phyloP scores from a whole-genome alignment of 352 stramenopile genomes.

The Plasmopara halstedii region DNA sequence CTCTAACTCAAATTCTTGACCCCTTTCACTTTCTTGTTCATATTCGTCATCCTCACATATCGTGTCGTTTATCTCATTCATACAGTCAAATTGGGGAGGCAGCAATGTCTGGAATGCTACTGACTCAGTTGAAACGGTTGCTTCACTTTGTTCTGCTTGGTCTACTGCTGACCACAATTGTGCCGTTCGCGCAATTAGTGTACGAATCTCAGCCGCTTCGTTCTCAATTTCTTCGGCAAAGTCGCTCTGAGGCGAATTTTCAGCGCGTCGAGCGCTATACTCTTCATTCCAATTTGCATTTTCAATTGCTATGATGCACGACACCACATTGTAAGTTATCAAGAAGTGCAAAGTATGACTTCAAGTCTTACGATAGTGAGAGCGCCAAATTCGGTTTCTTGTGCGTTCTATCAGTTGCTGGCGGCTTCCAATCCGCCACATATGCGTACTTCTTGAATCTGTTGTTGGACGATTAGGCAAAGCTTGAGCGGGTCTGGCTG shows the following conservation, averaged over 20 bases:
- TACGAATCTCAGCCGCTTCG: slow-evolving; percentile 25
- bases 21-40: slow-evolving; percentile 10
- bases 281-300: not conserved
- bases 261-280: not conserved
- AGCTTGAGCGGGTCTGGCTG: not conserved
- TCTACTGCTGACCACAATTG: slow-evolving; percentile 29
- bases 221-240: slow-evolving; percentile 27
- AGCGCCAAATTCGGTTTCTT: slow-evolving; percentile 8
- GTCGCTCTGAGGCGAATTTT: not conserved
- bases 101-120: slow-evolving; percentile 1
- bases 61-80: slow-evolving; percentile 15
- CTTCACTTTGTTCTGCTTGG: slow-evolving; percentile 8
- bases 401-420: slow-evolving; percentile 13
- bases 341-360: not conserved
- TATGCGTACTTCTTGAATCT: slow-evolving; percentile 2
- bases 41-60: slow-evolving; percentile 19
- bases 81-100: slow-evolving; percentile 6
- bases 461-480: not conserved
- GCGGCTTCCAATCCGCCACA: slow-evolving; percentile 2
- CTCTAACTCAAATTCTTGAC: slow-evolving; percentile 5
- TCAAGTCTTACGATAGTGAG: slow-evolving; percentile 4
- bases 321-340: not conserved
- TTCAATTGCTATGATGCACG: not conserved
- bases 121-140: not conserved
- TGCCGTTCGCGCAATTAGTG: slow-evolving; percentile 24